Percentiles rank a stretch among this genome's conserved stretches.
Evolutionary conservation across 352 stramenopile genomes (phyloP).

Genomic region (Phytophthora chlamydospora): DNA sequence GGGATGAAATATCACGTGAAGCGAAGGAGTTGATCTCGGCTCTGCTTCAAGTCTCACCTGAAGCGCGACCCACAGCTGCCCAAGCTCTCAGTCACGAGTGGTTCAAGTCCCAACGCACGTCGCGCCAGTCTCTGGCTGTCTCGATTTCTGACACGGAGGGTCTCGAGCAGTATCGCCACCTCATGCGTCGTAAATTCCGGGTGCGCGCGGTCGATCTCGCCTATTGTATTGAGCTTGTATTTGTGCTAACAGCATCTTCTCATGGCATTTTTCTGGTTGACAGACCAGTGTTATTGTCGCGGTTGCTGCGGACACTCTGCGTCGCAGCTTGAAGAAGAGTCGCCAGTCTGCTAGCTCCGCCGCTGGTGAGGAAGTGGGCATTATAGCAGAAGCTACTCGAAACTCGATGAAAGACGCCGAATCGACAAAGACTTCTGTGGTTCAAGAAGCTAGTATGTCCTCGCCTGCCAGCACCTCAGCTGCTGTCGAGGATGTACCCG

Average conservation of each 20-base stretch:
- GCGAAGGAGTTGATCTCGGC: constrained; percentile 52
- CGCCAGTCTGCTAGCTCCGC: constrained; percentile 32
- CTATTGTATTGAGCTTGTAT: background rate
- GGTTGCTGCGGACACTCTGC: constrained; percentile 60
- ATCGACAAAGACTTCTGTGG: background rate
- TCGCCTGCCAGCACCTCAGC: constrained; percentile 27
- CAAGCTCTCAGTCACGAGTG: constrained; percentile 53
- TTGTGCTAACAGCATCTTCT: background rate
- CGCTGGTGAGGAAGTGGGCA: background rate
- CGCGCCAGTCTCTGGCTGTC: constrained; percentile 50
- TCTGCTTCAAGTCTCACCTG: constrained; percentile 42
- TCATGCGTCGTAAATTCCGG: constrained; percentile 74
- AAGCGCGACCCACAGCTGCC: constrained; percentile 36
- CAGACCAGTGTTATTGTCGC: constrained; percentile 66
- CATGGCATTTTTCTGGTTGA: background rate
- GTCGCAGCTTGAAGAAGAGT: constrained; percentile 53
- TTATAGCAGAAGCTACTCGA: background rate
- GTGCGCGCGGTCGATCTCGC: constrained; percentile 29
- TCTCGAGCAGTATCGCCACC: constrained; percentile 57
- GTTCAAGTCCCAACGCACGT: constrained; percentile 54
- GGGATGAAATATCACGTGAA: constrained; percentile 55
- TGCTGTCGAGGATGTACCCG: constrained; percentile 2
- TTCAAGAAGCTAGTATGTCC: constrained; percentile 5
- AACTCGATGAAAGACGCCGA: constrained; percentile 4
- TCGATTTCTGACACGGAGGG: constrained; percentile 53